Conservation (phyloP, 805 yeast genomes). For the Candida hispaniensis region DNA sequence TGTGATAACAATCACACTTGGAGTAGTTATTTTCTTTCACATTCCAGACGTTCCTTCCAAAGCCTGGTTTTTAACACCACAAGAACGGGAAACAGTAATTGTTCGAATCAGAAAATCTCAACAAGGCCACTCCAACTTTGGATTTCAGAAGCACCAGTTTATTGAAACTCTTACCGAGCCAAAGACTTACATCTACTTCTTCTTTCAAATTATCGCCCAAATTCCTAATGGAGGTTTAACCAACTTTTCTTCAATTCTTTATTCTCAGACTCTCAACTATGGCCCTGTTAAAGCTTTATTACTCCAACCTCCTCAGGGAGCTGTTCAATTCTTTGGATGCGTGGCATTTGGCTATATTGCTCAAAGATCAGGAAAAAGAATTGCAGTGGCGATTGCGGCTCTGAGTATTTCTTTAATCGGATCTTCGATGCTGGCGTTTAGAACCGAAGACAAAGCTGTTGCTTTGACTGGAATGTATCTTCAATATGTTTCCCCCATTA, state of each 20-base stretch:
- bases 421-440: constrained; percentile 35
- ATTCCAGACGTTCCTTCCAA: constrained; percentile 45
- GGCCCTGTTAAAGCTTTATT: constrained; percentile 28
- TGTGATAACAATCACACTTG: constrained; percentile 38
- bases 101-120: constrained; percentile 44
- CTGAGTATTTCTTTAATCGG: constrained; percentile 37
- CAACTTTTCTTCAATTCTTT: constrained; percentile 37
- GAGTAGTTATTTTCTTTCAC: constrained; percentile 20
- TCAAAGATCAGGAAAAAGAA: constrained; percentile 18
- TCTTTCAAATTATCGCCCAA: constrained; percentile 32
- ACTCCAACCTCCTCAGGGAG: constrained; percentile 27
- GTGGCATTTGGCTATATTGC: constrained; percentile 18
- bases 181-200: constrained; percentile 40
- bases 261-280: constrained; percentile 22
- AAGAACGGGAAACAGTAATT: constrained; percentile 39
- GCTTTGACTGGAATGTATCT: constrained; percentile 35
- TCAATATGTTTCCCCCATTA: constrained; percentile 26
- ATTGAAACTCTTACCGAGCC: constrained; percentile 41
- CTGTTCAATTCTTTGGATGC: constrained; percentile 25
- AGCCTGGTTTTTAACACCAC: constrained; percentile 38
- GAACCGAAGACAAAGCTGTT: constrained; percentile 31
- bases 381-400: constrained; percentile 38
- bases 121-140: constrained; percentile 47
- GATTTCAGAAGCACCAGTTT: constrained; percentile 45
- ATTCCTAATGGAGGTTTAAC: constrained; percentile 47